Evolutionary conservation across 805 yeast species (phyloP).

Genomic region (Candida chilensis): DNA sequence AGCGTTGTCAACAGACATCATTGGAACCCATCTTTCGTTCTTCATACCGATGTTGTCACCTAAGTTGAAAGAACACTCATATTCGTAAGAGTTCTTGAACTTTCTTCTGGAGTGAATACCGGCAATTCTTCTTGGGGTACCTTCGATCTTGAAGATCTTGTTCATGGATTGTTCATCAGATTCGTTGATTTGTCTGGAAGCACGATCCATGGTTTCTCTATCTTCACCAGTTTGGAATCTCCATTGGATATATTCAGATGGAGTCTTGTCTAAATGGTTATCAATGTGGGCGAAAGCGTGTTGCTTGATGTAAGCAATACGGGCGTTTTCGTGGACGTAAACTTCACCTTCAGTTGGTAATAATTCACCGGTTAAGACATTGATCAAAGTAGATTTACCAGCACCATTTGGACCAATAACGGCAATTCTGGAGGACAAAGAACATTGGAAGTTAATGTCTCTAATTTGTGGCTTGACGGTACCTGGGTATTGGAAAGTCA

Average conservation of each 20-base stretch:
- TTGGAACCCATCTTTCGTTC: slow-evolving; percentile 98
- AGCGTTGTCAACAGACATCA: slow-evolving; percentile 99
- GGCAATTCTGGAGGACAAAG: slow-evolving; percentile 98
- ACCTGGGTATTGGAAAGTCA: slow-evolving; percentile 99
- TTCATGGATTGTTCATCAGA: slow-evolving; percentile 97
- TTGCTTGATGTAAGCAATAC: slow-evolving; percentile 99
- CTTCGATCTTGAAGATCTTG: slow-evolving; percentile 98
- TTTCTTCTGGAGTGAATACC: slow-evolving; percentile 96
- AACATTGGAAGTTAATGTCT: slow-evolving; percentile 96
- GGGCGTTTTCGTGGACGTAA: slow-evolving; percentile 98
- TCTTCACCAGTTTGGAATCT: slow-evolving; percentile 99
- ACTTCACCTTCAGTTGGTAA: slow-evolving; percentile 98
- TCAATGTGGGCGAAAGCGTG: slow-evolving; percentile 99
- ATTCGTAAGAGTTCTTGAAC: slow-evolving; percentile 99
- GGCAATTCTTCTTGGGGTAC: slow-evolving; percentile 94
- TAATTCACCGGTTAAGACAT: slow-evolving; percentile 98
- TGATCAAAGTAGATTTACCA: slow-evolving; percentile 98
- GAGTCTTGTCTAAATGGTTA: slow-evolving; percentile 97
- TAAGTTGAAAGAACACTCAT: slow-evolving; percentile 93
- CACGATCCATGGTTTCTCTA: slow-evolving; percentile 99
- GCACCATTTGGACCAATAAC: slow-evolving; percentile 99
- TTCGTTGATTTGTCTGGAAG: slow-evolving; percentile 97
- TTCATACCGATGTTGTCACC: slow-evolving; percentile 99
- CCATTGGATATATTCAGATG: slow-evolving; percentile 99
- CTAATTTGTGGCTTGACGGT: slow-evolving; percentile 89